phyloP scores from a whole-genome alignment of 1,139 yeast genomes.

The Hansenula sp. region DNA sequence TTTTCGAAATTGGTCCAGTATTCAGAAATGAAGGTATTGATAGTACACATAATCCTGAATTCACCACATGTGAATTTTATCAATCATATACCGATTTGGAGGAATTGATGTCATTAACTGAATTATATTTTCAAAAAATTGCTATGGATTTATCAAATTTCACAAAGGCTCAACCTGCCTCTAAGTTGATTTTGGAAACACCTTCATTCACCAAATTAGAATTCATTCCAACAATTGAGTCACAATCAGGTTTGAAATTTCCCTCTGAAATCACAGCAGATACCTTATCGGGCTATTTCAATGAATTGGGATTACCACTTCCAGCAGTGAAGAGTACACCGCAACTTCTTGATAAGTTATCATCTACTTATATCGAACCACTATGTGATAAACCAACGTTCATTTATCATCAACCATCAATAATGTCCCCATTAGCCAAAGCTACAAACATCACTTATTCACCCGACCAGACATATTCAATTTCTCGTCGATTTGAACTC shows the following conservation, averaged over 20 bases:
- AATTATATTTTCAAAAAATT: constrained; percentile 46
- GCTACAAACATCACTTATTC: constrained; percentile 34
- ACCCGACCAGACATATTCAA: constrained; percentile 30
- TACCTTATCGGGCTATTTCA: constrained; percentile 36
- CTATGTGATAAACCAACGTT: constrained; percentile 60
- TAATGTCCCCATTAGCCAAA: constrained; percentile 86
- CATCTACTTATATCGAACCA: constrained; percentile 65
- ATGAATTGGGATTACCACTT: constrained; percentile 22
- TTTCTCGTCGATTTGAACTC: constrained; percentile 77
- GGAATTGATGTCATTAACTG: constrained; percentile 65
- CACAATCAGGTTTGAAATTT: constrained; percentile 37
- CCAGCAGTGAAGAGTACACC: constrained; percentile 48
- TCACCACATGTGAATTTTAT: constrained; percentile 90
- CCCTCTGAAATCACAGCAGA: constrained; percentile 38
- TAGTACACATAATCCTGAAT: constrained; percentile 92
- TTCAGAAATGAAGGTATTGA: constrained; percentile 94
- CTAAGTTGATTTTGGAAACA: constrained; percentile 25
- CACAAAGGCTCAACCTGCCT: constrained; percentile 9
- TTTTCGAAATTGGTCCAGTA: constrained; percentile 81
- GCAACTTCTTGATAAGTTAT: constrained; percentile 63
- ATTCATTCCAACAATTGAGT: constrained; percentile 55
- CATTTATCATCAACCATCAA: constrained; percentile 79
- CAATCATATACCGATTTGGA: constrained; percentile 71
- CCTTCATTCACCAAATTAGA: constrained; percentile 42
- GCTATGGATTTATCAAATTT: constrained; percentile 19